These are phyloP conservation scores for Larix sibirica DNA, from an alignment of 83 land plant species.

Conservation along the genomic window DNA sequence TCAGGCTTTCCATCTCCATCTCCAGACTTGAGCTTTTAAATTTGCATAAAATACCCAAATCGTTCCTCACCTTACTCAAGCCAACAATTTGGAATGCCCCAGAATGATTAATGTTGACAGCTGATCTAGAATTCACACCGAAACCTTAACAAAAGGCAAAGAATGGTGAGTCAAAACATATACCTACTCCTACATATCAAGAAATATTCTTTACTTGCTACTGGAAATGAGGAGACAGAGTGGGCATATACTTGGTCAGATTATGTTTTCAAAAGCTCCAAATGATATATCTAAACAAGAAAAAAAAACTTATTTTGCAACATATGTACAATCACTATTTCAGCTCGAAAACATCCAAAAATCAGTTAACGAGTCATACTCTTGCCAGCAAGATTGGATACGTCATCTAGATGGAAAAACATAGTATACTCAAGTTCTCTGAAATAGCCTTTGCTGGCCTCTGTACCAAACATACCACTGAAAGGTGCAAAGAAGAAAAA, in stretches of 20 bases:
- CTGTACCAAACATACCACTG: slow-evolving; percentile 32
- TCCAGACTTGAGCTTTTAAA: background rate
- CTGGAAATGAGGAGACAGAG: background rate
- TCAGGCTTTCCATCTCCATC: too few relatives aligned
- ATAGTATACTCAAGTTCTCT: slow-evolving; percentile 39
- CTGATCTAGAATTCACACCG: slow-evolving; percentile 1
- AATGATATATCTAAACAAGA: too few relatives aligned
- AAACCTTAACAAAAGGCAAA: background rate
- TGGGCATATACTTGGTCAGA: background rate
- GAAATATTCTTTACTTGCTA: background rate
- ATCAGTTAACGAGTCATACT: background rate
- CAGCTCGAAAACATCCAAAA: background rate
- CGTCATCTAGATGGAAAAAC: slow-evolving; percentile 38
- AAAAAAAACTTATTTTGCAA: too few relatives aligned
- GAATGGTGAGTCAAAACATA: background rate
- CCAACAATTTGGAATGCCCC: slow-evolving; percentile 29
- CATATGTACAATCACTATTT: background rate
- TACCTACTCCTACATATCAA: background rate
- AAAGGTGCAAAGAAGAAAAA: background rate
- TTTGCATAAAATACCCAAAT: background rate
- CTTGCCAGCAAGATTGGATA: slow-evolving; percentile 18
- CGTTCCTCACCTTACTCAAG: slow-evolving; percentile 26
- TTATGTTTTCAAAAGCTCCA: too few relatives aligned
- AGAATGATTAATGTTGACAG: slow-evolving; percentile 9
- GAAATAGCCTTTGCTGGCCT: slow-evolving; percentile 24